These are phyloP conservation scores for Pulicaria dysenterica DNA, from an alignment of 129 eudicot genomes.

Conservation along the genomic window DNA sequence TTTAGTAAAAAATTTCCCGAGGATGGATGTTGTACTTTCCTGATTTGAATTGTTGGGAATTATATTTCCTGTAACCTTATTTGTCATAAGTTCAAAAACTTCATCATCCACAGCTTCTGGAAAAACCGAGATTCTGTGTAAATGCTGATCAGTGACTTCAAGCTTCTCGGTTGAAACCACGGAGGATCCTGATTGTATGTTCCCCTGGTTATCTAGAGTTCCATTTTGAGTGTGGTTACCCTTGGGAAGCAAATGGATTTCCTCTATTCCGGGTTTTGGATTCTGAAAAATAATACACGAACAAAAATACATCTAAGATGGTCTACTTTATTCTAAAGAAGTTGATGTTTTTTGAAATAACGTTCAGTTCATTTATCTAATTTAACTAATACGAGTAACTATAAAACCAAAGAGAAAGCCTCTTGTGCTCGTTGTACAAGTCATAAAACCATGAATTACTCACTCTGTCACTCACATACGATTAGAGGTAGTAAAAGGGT, in stretches of 20 bases:
- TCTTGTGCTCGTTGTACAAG: conserved; percentile 3
- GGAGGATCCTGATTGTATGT: conserved; percentile 18
- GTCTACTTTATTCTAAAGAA: neutral
- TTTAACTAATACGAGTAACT: neutral
- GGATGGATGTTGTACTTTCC: conserved; percentile 63
- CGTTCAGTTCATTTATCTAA: neutral
- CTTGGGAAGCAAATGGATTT: conserved; percentile 36
- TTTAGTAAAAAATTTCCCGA: conserved; percentile 63
- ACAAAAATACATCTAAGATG: neutral
- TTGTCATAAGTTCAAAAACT: conserved; percentile 40
- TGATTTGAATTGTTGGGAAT: conserved; percentile 43
- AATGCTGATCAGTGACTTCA: conserved; percentile 26
- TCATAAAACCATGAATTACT: conserved; percentile 1
- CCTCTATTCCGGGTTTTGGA: conserved; percentile 50
- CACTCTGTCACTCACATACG: neutral
- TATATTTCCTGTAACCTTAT: conserved; percentile 41
- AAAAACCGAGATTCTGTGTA: conserved; percentile 36
- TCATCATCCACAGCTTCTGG: conserved; percentile 45
- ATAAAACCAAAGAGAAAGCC: conserved; percentile 10
- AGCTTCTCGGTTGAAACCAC: too few species aligned
- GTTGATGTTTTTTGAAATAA: conserved; percentile 2
- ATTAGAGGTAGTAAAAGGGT: neutral
- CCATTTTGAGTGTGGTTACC: conserved; percentile 48
- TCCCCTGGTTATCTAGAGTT: conserved; percentile 38
- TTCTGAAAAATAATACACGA: conserved; percentile 45